These are phyloP conservation scores for Alternaria incomplexa DNA, from an alignment of 2,329 filamentous ascomycete species.

Conservation along the genomic window DNA sequence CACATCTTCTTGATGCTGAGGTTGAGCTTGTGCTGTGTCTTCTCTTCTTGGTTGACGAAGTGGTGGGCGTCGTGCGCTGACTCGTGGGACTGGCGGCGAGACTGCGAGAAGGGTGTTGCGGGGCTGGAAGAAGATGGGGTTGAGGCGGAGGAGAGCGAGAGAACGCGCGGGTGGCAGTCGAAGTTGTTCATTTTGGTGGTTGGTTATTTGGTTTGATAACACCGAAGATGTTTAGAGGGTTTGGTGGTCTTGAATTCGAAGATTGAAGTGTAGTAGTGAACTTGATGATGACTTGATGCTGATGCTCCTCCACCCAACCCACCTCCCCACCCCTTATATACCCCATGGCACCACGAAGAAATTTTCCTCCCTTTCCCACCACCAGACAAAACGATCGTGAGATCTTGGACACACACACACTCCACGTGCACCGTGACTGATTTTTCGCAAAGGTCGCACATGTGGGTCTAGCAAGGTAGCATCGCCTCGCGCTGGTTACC, in stretches of 20 bases:
- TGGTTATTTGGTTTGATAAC: neutral
- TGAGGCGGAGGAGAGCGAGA: conserved; percentile 20
- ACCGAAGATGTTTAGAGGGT: neutral
- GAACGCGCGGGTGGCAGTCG: conserved; percentile 30
- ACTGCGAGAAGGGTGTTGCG: conserved; percentile 16
- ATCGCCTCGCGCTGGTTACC: neutral
- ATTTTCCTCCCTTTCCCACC: neutral
- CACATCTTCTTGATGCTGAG: conserved; percentile 37
- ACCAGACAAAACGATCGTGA: conserved; percentile 13
- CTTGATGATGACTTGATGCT: conserved; percentile 1
- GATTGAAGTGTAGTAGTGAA: neutral
- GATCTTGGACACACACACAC: conserved; percentile 1
- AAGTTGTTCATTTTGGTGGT: conserved; percentile 24
- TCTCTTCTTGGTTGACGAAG: conserved; percentile 21
- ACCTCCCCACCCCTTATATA: conserved; percentile 17
- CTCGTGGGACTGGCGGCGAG: conserved; percentile 25
- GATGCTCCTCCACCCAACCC: conserved; percentile 2
- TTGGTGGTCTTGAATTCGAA: neutral
- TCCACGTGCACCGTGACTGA: conserved; percentile 17
- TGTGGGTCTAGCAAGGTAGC: conserved; percentile 14
- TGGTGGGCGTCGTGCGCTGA: conserved; percentile 31
- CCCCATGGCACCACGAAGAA: conserved; percentile 4
- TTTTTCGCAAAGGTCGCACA: conserved; percentile 14
- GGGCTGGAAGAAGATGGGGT: conserved; percentile 11
- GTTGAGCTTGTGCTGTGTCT: conserved; percentile 27